Evolutionary conservation across 345 rosid genomes (phyloP).

Genomic region (Alliaria petiolata): DNA sequence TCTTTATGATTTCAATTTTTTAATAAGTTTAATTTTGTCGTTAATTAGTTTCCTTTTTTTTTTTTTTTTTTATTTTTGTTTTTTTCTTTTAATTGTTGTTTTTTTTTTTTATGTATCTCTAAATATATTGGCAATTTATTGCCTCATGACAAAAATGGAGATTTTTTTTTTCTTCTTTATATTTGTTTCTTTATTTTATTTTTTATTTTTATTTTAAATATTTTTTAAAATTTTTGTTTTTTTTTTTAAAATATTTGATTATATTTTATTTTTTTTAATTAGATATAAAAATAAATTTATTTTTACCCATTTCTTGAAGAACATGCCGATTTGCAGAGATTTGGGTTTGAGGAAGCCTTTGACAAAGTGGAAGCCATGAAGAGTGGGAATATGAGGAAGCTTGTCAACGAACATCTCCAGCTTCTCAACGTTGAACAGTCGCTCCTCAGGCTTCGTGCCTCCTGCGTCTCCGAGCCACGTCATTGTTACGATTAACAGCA

Average conservation of each 20-base stretch:
- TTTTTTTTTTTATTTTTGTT: too few relatives aligned
- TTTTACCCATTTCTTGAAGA: slow-evolving; percentile 70
- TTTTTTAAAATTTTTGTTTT: too few relatives aligned
- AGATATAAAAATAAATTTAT: too few relatives aligned
- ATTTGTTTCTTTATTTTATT: too few relatives aligned
- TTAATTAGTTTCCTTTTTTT: too few relatives aligned
- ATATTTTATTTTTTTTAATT: too few relatives aligned
- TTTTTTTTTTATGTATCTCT: too few relatives aligned
- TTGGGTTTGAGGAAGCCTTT: slow-evolving; percentile 42
- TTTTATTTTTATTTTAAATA: too few relatives aligned
- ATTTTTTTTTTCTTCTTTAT: too few relatives aligned
- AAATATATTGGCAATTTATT: slow-evolving; percentile 16
- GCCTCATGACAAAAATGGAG: not conserved
- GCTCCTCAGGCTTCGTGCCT: slow-evolving; percentile 25
- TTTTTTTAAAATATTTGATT: too few relatives aligned
- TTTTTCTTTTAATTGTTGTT: too few relatives aligned
- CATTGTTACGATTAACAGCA: slow-evolving; percentile 4
- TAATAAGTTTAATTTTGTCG: not conserved
- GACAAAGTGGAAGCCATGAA: slow-evolving; percentile 43
- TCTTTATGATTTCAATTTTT: not conserved
- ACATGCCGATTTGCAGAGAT: slow-evolving; percentile 77
- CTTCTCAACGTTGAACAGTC: slow-evolving; percentile 31
- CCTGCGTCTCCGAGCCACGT: slow-evolving; percentile 30
- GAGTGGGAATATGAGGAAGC: slow-evolving; percentile 62
- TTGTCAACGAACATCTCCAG: slow-evolving; percentile 76